Base-by-base conservation (phyloP, 2,329 filamentous ascomycete genomes). In the Emmonsiellopsis sp. region DNA sequence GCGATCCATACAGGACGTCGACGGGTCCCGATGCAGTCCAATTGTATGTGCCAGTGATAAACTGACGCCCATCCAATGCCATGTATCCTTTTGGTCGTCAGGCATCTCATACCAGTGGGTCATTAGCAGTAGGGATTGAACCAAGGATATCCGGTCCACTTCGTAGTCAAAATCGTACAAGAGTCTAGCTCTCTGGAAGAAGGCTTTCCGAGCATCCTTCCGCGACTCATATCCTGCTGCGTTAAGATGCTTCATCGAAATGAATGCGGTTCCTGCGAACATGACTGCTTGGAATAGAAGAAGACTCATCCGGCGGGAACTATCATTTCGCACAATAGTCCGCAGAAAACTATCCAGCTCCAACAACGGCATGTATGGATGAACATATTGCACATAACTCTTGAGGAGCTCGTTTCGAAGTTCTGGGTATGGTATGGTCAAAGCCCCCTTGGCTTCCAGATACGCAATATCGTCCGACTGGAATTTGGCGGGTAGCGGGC, bases 11-110 rank as follows among this genome's bases (percentile, higher is more conserved):
- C 81, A 84, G 7, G 87, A 89, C 54, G 84, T 86, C 32, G 80
- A 80, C 1, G 90, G 89, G 63, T 95, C 88, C 58, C 91, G 86
- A 70, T 97, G 90, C 15, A 96, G 78, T 5, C 92, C 91, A 59
- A 96, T 95, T 10, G 91, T 95, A 69, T 95, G 89, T 51, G 90
- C 91, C 46, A 96, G 76, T 10, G 91, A 95, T 55, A 95, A 88
- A 42, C 91, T 92, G 38, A 96, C 89, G 15, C 92, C 92, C 88
- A 96, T 95, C 92, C 91, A 96, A 67, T 96, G 91, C 88, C 92
- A 96, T 45, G 91, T 96, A 68, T 96, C 92, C 70, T 96, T 96
- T 67, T 95, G 89, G 67, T 96, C 92, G 70, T 96, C 90, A 0
- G 91, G 91, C 10, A 89, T 95, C 71, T 96, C 91, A 68, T 96